These are phyloP conservation scores for Lumnitzera littorea DNA, from an alignment of 345 rosid species.

Conservation along the genomic window DNA sequence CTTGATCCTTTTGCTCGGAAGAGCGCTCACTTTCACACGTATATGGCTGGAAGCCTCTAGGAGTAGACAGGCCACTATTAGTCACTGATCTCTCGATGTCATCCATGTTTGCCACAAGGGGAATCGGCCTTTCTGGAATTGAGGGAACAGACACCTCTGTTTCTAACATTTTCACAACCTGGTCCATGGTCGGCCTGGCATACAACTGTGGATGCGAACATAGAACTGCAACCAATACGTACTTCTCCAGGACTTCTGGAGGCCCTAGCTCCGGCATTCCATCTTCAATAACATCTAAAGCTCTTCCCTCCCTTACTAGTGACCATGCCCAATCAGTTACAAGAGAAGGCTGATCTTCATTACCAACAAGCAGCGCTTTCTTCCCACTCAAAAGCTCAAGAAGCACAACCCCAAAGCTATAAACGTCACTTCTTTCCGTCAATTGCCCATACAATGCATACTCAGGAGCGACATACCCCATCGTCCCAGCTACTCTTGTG, in stretches of 20 bases:
- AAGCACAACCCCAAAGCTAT: slow-evolving; percentile 84
- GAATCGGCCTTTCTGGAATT: slow-evolving; percentile 75
- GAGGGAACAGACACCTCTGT: slow-evolving; percentile 58
- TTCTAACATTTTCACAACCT: slow-evolving; percentile 89
- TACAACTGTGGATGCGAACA: slow-evolving; percentile 86
- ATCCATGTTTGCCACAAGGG: slow-evolving; percentile 54
- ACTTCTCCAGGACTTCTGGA: slow-evolving; percentile 65
- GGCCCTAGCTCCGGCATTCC: slow-evolving; percentile 56
- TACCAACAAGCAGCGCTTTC: slow-evolving; percentile 49
- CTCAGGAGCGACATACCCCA: slow-evolving; percentile 98
- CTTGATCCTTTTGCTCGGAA: slow-evolving; percentile 13
- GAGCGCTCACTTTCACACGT: slow-evolving; percentile 25
- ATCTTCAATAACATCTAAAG: slow-evolving; percentile 71
- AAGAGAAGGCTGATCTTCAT: slow-evolving; percentile 52
- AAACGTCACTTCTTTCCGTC: slow-evolving; percentile 85
- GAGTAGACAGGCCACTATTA: slow-evolving; percentile 51
- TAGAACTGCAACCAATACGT: slow-evolving; percentile 66
- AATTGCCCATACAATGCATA: slow-evolving; percentile 84
- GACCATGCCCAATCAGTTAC: slow-evolving; percentile 95
- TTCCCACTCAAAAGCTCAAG: slow-evolving; percentile 85
- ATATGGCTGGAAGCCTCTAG: slow-evolving; percentile 52
- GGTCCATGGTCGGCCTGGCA: slow-evolving; percentile 94
- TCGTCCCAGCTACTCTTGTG: slow-evolving; percentile 91
- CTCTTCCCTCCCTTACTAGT: slow-evolving; percentile 52
- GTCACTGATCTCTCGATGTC: slow-evolving; percentile 71